phyloP scores from a whole-genome alignment of 2,329 filamentous ascomycete genomes.

The Apiospora koreana region DNA sequence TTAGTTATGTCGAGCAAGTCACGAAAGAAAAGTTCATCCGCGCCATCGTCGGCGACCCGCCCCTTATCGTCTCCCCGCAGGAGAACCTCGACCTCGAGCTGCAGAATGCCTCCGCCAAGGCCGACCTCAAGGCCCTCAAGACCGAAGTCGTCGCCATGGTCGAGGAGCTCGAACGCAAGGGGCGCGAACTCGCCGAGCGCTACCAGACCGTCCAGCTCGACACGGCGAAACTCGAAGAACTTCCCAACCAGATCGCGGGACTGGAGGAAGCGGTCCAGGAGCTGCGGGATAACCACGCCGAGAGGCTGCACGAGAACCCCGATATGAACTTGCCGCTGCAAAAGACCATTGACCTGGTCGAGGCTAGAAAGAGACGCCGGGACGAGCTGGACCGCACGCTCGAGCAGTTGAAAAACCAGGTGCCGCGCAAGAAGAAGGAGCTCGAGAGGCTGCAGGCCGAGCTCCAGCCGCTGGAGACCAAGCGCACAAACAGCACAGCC shows the following conservation, averaged over 20 bases:
- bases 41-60: constrained; percentile 87
- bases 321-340: constrained; percentile 56
- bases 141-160: constrained; percentile 75
- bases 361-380: constrained; percentile 50
- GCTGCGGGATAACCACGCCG: constrained; percentile 44
- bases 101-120: constrained; percentile 70
- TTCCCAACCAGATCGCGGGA: constrained; percentile 51
- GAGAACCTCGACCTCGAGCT: constrained; percentile 80
- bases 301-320: constrained; percentile 40
- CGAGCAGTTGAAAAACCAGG: constrained; percentile 61
- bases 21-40: constrained; percentile 98
- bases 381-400: constrained; percentile 64
- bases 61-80: constrained; percentile 76
- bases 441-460: constrained; percentile 68
- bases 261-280: constrained; percentile 50
- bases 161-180: constrained; percentile 67
- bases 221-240: constrained; percentile 47
- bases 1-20: constrained; percentile 97
- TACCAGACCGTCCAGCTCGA: constrained; percentile 54
- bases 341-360: constrained; percentile 56
- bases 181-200: constrained; percentile 56
- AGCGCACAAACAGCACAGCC: constrained; percentile 63
- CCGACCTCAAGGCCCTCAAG: constrained; percentile 77
- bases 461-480: constrained; percentile 66
- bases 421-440: constrained; percentile 67